Evolutionary conservation across 2,329 filamentous ascomycete genomes (phyloP).

Genomic region (Parastagonospora avenae): DNA sequence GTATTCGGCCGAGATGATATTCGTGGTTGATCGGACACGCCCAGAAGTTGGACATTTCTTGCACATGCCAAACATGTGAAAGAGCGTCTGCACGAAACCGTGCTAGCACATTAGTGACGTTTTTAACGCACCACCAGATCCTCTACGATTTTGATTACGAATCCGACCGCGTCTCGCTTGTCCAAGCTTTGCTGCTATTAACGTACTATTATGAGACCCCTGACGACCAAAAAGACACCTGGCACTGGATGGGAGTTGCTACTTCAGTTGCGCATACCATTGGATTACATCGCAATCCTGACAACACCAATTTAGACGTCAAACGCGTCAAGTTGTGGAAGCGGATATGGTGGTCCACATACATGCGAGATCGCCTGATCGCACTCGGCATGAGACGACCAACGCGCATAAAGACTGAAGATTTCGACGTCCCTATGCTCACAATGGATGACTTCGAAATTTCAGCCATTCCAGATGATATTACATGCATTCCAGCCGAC

Average conservation of each 20-base stretch:
- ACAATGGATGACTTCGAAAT: constrained; percentile 84
- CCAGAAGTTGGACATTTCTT: constrained; percentile 4
- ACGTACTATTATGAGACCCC: constrained; percentile 98
- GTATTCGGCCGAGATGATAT: constrained; percentile 14
- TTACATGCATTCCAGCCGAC: constrained; percentile 70
- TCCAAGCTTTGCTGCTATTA: constrained; percentile 88
- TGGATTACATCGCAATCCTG: constrained; percentile 85
- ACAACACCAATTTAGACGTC: constrained; percentile 73
- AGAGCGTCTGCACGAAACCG: not conserved
- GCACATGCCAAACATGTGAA: constrained; percentile 17
- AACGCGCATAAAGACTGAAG: constrained; percentile 88
- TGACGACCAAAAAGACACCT: constrained; percentile 96
- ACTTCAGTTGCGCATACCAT: constrained; percentile 93
- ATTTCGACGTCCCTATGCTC: constrained; percentile 93
- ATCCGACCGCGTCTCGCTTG: constrained; percentile 82
- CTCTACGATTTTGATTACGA: constrained; percentile 97
- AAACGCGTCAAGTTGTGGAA: constrained; percentile 86
- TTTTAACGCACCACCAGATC: constrained; percentile 57
- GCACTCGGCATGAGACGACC: constrained; percentile 92
- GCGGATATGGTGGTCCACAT: constrained; percentile 97
- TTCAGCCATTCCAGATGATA: constrained; percentile 67
- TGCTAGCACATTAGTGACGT: not conserved
- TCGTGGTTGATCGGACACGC: constrained; percentile 4
- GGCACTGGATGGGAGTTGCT: constrained; percentile 98
- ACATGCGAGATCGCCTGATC: constrained; percentile 91